A percentile compares a stretch with the other conserved stretches of the same genome.
Evolutionary conservation across 768 basidiomycete genomes (phyloP).

Genomic region (Trametes cingulata): DNA sequence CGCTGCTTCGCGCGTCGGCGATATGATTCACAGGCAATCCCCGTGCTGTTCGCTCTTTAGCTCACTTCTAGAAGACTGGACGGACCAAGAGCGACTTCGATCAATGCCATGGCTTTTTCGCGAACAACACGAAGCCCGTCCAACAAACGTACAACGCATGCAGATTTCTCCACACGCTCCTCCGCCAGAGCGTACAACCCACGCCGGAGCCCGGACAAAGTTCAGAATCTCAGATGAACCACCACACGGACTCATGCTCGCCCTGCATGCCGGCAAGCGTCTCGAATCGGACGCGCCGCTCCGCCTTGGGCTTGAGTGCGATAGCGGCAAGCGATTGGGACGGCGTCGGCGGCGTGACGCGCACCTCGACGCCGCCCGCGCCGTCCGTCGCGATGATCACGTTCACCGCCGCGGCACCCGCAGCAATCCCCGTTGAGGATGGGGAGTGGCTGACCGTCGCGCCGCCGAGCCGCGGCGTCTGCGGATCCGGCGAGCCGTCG

Average conservation of each 20-base stretch:
- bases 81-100: no score
- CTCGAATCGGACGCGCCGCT: slow-evolving; percentile 11
- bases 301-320: background rate
- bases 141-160: background rate
- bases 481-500: background rate
- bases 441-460: background rate
- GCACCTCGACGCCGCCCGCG: slow-evolving; percentile 15
- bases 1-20: background rate
- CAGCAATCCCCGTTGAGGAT: background rate
- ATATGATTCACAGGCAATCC: background rate
- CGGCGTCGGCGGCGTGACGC: slow-evolving; percentile 25
- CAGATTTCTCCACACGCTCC: background rate
- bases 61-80: background rate
- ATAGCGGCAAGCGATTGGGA: slow-evolving; percentile 7
- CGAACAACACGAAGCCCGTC: background rate
- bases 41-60: background rate
- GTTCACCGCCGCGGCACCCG: slow-evolving; percentile 1
- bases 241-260: slow-evolving; percentile 16
- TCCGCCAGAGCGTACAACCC: background rate
- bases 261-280: slow-evolving; percentile 7
- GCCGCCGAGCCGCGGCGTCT: slow-evolving; percentile 4
- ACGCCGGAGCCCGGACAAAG: background rate
- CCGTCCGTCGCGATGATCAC: slow-evolving; percentile 17
- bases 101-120: no score
- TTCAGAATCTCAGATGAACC: slow-evolving; percentile 11